Evolutionary conservation across 345 rosid genomes (phyloP).

Genomic region (Populus nigra): DNA sequence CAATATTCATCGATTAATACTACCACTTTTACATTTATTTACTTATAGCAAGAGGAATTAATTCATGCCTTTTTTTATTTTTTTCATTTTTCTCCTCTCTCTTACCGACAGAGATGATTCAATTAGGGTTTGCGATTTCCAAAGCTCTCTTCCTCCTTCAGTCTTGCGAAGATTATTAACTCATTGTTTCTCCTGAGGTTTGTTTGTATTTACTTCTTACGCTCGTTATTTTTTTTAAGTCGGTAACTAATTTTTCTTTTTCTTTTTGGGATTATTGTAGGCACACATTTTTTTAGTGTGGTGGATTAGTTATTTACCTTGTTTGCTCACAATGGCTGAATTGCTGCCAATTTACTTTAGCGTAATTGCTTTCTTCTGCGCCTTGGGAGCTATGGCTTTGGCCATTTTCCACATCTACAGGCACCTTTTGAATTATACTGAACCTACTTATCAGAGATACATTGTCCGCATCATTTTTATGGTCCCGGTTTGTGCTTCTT

Average conservation of each 20-base stretch:
- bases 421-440: conserved; percentile 84
- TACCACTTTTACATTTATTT: not conserved
- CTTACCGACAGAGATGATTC: not conserved
- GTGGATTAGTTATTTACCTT: not conserved
- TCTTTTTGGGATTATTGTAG: not conserved
- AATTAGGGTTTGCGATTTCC: not conserved
- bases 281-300: not conserved
- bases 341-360: conserved; percentile 46
- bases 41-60: not conserved
- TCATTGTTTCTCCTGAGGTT: not conserved
- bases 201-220: not conserved
- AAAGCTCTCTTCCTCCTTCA: not conserved
- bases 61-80: not conserved
- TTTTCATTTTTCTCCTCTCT: not conserved
- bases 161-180: not conserved
- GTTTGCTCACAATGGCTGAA: conserved; percentile 49
- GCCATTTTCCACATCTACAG: conserved; percentile 75
- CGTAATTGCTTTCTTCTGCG: conserved; percentile 65
- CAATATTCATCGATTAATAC: not conserved
- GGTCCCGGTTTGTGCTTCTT: conserved; percentile 72
- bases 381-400: conserved; percentile 63
- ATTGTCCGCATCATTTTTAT: conserved; percentile 92
- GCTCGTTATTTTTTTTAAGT: not conserved
- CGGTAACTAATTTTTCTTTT: not conserved
- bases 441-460: conserved; percentile 92